These are phyloP conservation scores for Quercus variabilis DNA, from an alignment of 306 rosid species.

Conservation along the genomic window DNA sequence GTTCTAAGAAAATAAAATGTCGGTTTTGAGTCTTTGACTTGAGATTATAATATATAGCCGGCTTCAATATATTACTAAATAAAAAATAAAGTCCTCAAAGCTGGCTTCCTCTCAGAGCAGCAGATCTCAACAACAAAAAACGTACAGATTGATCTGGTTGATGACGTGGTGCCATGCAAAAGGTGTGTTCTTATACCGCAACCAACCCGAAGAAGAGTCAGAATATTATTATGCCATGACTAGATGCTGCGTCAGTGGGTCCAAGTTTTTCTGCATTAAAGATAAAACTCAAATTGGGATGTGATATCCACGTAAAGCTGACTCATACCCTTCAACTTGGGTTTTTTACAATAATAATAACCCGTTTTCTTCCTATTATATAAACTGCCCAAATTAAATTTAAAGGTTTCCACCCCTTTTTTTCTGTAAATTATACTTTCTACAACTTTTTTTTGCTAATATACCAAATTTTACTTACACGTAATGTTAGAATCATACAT, in stretches of 20 bases:
- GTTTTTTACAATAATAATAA: neutral
- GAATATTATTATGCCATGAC: slow-evolving; percentile 26
- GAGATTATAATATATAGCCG: neutral
- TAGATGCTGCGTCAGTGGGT: slow-evolving; percentile 38
- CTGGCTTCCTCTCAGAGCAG: neutral
- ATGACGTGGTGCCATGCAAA: neutral
- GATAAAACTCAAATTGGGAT: neutral
- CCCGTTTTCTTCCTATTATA: neutral
- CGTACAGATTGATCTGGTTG: neutral
- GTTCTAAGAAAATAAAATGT: neutral
- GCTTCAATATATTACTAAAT: neutral
- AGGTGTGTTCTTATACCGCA: neutral
- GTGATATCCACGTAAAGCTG: slow-evolving; percentile 28
- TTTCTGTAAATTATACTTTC: neutral
- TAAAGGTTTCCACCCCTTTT: neutral
- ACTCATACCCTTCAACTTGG: slow-evolving; percentile 5
- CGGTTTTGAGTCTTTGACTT: neutral
- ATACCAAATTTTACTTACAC: too few relatives aligned
- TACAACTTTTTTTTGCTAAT: neutral
- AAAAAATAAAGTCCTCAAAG: neutral
- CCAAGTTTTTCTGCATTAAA: neutral
- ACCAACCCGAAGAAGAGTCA: neutral
- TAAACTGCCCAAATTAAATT: neutral
- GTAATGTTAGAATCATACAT: too few relatives aligned
- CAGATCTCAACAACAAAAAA: neutral